phyloP scores from a whole-genome alignment of 73 alveolate species.

The Paramecium biaurelia region DNA sequence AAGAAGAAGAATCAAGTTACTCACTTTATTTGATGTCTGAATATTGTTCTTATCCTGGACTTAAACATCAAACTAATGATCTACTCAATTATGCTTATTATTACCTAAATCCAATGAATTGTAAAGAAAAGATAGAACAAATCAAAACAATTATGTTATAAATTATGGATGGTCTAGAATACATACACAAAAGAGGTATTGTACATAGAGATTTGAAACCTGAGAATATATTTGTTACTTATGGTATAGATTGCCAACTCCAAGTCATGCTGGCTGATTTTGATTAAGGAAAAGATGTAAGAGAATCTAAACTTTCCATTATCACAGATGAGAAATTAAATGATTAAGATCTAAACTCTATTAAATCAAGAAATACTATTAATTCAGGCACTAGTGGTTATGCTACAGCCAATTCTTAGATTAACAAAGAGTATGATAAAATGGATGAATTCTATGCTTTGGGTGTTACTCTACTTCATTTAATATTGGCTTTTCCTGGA shows the following conservation, averaged over 20 bases:
- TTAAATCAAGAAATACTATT: conserved; percentile 29
- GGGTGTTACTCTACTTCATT: background rate
- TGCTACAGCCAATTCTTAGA: conserved; percentile 18
- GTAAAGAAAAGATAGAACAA: background rate
- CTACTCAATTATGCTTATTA: conserved; percentile 21
- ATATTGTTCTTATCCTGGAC: conserved; percentile 40
- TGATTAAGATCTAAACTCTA: background rate
- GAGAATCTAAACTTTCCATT: conserved; percentile 38
- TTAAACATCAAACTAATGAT: conserved; percentile 35
- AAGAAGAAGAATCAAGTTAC: conserved; percentile 18
- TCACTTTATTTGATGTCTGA: background rate
- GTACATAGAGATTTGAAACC: conserved; percentile 52
- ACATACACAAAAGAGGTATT: conserved; percentile 26
- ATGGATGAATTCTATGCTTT: conserved; percentile 46
- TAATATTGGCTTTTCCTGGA: conserved; percentile 49
- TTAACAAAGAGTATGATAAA: conserved; percentile 20
- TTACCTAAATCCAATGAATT: background rate
- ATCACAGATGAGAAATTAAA: conserved; percentile 30
- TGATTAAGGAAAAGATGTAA: conserved; percentile 48
- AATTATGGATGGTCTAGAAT: conserved; percentile 48
- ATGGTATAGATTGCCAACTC: background rate
- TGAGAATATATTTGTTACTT: conserved; percentile 4
- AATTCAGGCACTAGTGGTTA: conserved; percentile 39
- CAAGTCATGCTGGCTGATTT: conserved; percentile 21
- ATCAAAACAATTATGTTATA: conserved; percentile 9